These are phyloP conservation scores for Magnusiomyces fungicola DNA, from an alignment of 1,139 yeast species.

Conservation along the genomic window DNA sequence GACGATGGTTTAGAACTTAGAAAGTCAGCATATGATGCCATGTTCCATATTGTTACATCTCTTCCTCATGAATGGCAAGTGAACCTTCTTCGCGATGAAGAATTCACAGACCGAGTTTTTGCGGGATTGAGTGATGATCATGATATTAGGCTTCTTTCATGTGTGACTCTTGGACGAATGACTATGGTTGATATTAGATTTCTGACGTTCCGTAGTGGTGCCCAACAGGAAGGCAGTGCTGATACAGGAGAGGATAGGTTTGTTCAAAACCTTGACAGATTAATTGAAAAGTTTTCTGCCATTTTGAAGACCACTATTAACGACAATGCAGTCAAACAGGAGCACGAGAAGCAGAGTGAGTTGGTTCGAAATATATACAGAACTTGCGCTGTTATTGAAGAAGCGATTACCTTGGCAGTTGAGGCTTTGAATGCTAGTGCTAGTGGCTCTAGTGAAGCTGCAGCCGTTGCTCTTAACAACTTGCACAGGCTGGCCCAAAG, in stretches of 20 bases:
- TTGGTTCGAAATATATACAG: slow-evolving; percentile 26
- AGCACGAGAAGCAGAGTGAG: slow-evolving; percentile 41
- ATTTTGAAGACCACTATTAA: slow-evolving; percentile 35
- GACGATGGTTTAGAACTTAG: slow-evolving; percentile 75
- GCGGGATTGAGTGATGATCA: slow-evolving; percentile 39
- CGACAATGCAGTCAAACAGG: slow-evolving; percentile 46
- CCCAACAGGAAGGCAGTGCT: slow-evolving; percentile 9
- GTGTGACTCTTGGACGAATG: slow-evolving; percentile 36
- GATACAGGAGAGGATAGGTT: slow-evolving; percentile 9
- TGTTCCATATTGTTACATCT: slow-evolving; percentile 45
- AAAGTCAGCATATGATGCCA: slow-evolving; percentile 63
- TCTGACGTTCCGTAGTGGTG: slow-evolving; percentile 7
- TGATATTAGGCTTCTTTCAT: slow-evolving; percentile 38
- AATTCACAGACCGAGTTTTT: slow-evolving; percentile 31
- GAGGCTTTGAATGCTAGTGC: not conserved
- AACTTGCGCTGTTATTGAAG: slow-evolving; percentile 21
- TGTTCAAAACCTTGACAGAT: slow-evolving; percentile 17
- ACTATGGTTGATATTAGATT: slow-evolving; percentile 24
- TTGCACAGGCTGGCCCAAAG: not conserved
- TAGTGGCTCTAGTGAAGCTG: not conserved
- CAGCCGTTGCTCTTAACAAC: not conserved
- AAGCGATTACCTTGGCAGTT: slow-evolving; percentile 17
- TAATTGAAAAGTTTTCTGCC: slow-evolving; percentile 32
- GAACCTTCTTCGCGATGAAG: slow-evolving; percentile 26
- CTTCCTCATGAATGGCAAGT: slow-evolving; percentile 24